phyloP scores from a whole-genome alignment of 1,284 basidiomycete genomes.

The Lignosus rhinocerotis region DNA sequence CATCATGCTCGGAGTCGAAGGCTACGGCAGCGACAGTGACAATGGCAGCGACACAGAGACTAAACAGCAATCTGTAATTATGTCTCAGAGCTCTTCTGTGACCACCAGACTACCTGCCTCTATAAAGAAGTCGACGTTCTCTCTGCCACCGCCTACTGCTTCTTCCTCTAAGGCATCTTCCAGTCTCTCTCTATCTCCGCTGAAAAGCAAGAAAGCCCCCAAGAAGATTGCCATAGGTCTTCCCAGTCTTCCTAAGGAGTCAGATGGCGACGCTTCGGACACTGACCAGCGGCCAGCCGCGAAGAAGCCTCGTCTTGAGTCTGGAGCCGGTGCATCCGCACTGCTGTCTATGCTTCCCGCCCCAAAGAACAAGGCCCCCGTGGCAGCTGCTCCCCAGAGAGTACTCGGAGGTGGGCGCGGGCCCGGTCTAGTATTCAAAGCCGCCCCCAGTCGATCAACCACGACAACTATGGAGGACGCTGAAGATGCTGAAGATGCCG shows the following conservation, averaged over 20 bases:
- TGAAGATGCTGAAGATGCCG: conserved; percentile 21
- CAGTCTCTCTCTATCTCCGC: conserved; percentile 36
- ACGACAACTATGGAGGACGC: conserved; percentile 28
- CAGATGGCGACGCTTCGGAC: conserved; percentile 37
- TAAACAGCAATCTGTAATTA: conserved; percentile 6
- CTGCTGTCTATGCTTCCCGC: conserved; percentile 74
- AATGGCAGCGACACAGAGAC: conserved; percentile 46
- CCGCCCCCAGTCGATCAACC: conserved; percentile 22
- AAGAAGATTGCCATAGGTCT: conserved; percentile 75
- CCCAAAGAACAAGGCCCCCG: conserved; percentile 60
- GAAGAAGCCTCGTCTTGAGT: conserved; percentile 57
- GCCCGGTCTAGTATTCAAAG: conserved; percentile 59
- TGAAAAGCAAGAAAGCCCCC: conserved; percentile 41
- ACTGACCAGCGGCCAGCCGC: conserved; percentile 46
- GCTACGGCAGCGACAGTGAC: conserved; percentile 72
- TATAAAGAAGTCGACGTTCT: conserved; percentile 38
- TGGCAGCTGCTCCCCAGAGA: conserved; percentile 45
- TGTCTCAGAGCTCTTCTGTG: conserved; percentile 17
- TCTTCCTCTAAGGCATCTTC: conserved; percentile 34
- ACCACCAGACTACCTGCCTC: conserved; percentile 26
- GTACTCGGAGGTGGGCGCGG: conserved; percentile 66
- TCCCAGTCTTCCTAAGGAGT: conserved; percentile 49
- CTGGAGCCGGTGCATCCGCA: conserved; percentile 63
- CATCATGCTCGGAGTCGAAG: conserved; percentile 70
- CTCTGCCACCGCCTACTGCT: conserved; percentile 37